Conservation (phyloP, 2,329 filamentous ascomycete species). For the Cryphonectria japonica region DNA sequence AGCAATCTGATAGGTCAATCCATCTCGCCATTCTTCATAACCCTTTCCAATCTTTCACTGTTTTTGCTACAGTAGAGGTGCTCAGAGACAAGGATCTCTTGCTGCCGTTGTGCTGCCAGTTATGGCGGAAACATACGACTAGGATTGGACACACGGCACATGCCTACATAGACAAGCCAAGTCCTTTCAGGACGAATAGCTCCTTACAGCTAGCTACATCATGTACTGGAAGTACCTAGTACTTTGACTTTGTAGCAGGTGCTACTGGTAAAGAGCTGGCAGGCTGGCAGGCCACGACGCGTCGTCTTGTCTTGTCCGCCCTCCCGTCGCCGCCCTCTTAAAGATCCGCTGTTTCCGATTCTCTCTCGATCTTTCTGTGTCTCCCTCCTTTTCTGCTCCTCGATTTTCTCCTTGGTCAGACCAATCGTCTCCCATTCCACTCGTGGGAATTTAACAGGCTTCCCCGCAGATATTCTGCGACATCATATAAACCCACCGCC, state of each 20-base stretch:
- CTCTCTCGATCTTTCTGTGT: not conserved
- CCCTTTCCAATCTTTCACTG: not conserved
- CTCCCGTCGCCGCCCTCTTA: not conserved
- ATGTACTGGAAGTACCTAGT: not conserved
- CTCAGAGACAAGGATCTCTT: not conserved
- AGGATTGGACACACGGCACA: slow-evolving; percentile 4
- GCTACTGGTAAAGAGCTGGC: not conserved
- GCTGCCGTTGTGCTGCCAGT: not conserved
- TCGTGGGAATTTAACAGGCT: slow-evolving; percentile 10
- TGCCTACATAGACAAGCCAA: not conserved
- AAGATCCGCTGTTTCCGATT: not conserved
- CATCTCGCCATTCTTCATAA: not conserved
- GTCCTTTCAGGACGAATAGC: not conserved
- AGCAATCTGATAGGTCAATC: not conserved
- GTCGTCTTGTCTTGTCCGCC: not conserved
- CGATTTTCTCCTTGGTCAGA: not conserved
- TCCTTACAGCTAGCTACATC: not conserved
- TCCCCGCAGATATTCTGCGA: slow-evolving; percentile 18
- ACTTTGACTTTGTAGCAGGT: not conserved
- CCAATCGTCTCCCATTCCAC: not conserved
- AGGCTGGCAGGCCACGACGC: slow-evolving; percentile 8
- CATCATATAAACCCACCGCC: not conserved
- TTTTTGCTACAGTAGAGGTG: not conserved
- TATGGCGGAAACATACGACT: not conserved
- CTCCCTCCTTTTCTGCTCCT: not conserved